Percentiles rank a stretch among this genome's conserved stretches.
phyloP scores from a whole-genome alignment of 805 yeast genomes.

The Yarrowia osloensis region DNA sequence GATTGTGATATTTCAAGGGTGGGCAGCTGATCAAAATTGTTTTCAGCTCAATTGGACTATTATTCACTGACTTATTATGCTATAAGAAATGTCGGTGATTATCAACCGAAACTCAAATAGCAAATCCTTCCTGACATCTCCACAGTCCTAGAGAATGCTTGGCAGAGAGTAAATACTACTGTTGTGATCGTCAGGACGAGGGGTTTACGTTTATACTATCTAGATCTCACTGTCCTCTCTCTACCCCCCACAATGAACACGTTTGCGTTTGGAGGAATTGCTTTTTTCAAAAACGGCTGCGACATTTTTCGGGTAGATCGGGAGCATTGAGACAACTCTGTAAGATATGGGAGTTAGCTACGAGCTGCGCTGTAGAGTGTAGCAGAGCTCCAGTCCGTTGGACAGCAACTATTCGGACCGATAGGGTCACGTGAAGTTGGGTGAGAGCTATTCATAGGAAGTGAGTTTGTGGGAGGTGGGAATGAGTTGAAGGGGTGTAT shows the following conservation, averaged over 20 bases:
- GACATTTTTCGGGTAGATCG: slow-evolving; percentile 15
- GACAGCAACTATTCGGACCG: not conserved
- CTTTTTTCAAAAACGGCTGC: slow-evolving; percentile 18
- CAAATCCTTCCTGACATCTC: not conserved
- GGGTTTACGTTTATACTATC: not conserved
- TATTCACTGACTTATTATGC: too few relatives aligned
- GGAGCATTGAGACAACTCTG: not conserved
- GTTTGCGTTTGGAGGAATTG: not conserved
- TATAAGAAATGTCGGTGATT: too few relatives aligned
- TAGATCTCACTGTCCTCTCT: not conserved
- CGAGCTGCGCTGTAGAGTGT: not conserved
- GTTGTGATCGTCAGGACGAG: not conserved
- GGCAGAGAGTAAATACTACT: not conserved
- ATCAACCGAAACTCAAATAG: not conserved
- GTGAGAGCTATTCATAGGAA: too few relatives aligned
- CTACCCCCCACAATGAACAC: not conserved
- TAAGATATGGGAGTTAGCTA: not conserved
- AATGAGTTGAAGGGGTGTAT: too few relatives aligned
- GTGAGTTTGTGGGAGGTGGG: too few relatives aligned
- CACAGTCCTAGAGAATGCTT: not conserved
- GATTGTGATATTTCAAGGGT: too few relatives aligned
- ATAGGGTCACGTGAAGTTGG: not conserved
- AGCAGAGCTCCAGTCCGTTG: not conserved
- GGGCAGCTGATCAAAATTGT: too few relatives aligned
- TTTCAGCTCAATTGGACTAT: not conserved